phyloP scores from a whole-genome alignment of 2,329 filamentous ascomycete genomes.

The Paracoccidioides brasiliensis region DNA sequence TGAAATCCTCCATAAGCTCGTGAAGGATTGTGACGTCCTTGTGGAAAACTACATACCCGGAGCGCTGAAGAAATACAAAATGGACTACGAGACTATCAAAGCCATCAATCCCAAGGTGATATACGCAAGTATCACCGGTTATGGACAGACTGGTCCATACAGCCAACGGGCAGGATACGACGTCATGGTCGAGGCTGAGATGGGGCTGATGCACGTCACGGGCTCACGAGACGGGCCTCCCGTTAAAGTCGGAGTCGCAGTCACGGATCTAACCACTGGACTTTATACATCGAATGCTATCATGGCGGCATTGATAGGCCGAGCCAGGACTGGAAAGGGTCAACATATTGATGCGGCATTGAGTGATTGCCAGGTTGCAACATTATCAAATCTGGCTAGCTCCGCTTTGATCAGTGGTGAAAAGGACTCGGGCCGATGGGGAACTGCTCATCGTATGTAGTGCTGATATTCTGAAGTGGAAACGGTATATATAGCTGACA shows the following conservation, averaged over 20 bases:
- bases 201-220: conserved; percentile 97
- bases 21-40: conserved; percentile 73
- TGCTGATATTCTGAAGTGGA: neutral
- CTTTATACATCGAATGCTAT: conserved; percentile 91
- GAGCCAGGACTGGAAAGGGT: conserved; percentile 61
- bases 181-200: conserved; percentile 98
- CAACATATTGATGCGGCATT: conserved; percentile 88
- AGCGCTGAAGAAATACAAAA: conserved; percentile 72
- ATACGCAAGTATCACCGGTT: conserved; percentile 93
- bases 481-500: neutral
- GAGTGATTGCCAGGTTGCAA: conserved; percentile 90
- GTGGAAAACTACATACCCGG: conserved; percentile 96
- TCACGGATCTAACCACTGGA: conserved; percentile 90
- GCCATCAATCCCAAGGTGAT: conserved; percentile 76
- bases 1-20: conserved; percentile 74
- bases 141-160: conserved; percentile 90
- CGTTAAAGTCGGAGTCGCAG: conserved; percentile 93
- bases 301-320: conserved; percentile 77
- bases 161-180: conserved; percentile 83
- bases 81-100: conserved; percentile 73
- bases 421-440: conserved; percentile 82
- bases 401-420: conserved; percentile 80
- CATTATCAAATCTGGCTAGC: conserved; percentile 87
- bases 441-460: conserved; percentile 73
- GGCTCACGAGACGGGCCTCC: conserved; percentile 76